A percentile compares a stretch with the other conserved stretches of the same genome.
These are phyloP conservation scores for Stagonosporopsis tanaceti DNA, from an alignment of 2,329 filamentous ascomycete species.

Conservation along the genomic window DNA sequence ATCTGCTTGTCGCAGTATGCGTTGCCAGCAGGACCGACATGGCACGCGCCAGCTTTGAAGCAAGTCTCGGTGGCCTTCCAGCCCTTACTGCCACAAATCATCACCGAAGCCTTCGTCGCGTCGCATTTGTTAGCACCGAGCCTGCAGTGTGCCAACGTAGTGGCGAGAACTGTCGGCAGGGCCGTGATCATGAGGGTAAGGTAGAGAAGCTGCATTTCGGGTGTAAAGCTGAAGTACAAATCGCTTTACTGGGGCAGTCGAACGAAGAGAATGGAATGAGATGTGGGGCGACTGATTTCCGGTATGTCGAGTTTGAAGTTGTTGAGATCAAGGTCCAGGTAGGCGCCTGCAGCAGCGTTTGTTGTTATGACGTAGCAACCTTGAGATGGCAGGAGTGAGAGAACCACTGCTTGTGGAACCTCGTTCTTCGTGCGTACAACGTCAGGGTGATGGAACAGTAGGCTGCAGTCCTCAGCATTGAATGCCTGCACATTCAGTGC, in stretches of 20 bases:
- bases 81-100: constrained; percentile 2
- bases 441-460: not conserved
- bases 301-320: not conserved
- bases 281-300: not conserved
- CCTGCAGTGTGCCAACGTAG: not conserved
- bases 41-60: not conserved
- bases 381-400: not conserved
- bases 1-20: constrained; percentile 6
- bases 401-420: not conserved
- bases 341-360: not conserved
- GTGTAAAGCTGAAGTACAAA: not conserved
- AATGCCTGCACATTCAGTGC: not conserved
- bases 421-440: not conserved
- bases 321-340: not conserved
- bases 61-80: constrained; percentile 8
- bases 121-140: constrained; percentile 13
- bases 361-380: not conserved
- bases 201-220: not conserved
- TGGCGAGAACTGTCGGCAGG: not conserved
- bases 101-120: not conserved
- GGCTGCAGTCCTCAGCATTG: not conserved
- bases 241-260: not conserved
- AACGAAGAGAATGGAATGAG: not conserved
- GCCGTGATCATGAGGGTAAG: not conserved
- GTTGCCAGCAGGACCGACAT: constrained; percentile 2